phyloP scores from a whole-genome alignment of 352 stramenopile genomes.

The Plasmopara halstedii region DNA sequence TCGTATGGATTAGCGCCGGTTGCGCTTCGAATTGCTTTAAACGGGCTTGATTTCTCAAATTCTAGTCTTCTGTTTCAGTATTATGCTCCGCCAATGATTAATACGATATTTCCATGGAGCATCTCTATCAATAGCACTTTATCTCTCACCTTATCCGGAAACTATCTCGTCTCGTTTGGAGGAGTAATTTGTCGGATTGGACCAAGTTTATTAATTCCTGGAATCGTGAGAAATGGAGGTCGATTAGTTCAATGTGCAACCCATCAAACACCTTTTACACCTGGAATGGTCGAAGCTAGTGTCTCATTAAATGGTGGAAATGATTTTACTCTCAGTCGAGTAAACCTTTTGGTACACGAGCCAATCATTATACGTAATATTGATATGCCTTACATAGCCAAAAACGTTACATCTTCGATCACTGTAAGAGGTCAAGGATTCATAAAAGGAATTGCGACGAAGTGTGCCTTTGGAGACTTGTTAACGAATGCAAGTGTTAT shows the following conservation, averaged over 20 bases:
- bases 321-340: conserved; percentile 20
- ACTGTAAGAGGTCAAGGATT: conserved; percentile 19
- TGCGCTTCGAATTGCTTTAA: conserved; percentile 16
- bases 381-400: conserved; percentile 13
- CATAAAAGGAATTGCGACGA: conserved; percentile 2
- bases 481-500: conserved; percentile 3
- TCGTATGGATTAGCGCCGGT: conserved; percentile 6
- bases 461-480: conserved; percentile 16
- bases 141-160: conserved; percentile 11
- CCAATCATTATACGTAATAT: conserved; percentile 12
- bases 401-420: conserved; percentile 11
- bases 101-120: conserved; percentile 8
- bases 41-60: conserved; percentile 21
- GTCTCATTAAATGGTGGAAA: conserved; percentile 32
- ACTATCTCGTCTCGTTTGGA: conserved; percentile 22
- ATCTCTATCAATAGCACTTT: conserved; percentile 9
- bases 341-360: conserved; percentile 12
- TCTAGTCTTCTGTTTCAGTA: conserved; percentile 27
- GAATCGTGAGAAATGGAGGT: conserved; percentile 10
- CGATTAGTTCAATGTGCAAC: conserved; percentile 10
- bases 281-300: conserved; percentile 11
- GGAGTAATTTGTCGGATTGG: conserved; percentile 22
- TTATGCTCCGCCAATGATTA: conserved; percentile 15
- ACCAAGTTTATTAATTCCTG: conserved; percentile 1
- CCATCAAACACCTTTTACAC: neutral